Evolutionary conservation across 176 grass and related monocot species (phyloP).

Genomic region (sorghum (Sorghum bicolor)): Sorghum_bicolor_NCBIv3 NC_012877.2:54411501-54412000

Average conservation of each 20-base stretch:
- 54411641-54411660: conserved; percentile 23
- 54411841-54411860: background rate
- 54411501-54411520: conserved; percentile 27
- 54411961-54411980: background rate
- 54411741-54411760: conserved; percentile 19
- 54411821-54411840: conserved; percentile 36
- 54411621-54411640: conserved; percentile 39
- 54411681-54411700: conserved; percentile 36
- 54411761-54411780: conserved; percentile 32
- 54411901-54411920: conserved; percentile 34
- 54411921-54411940: background rate
- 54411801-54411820: conserved; percentile 32
- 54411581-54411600: conserved; percentile 23
- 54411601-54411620: background rate
- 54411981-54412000: background rate
- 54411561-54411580: conserved; percentile 17
- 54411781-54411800: conserved; percentile 30
- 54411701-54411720: conserved; percentile 10
- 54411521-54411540: conserved; percentile 32
- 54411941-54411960: background rate
- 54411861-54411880: conserved; percentile 42
- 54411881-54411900: conserved; percentile 33
- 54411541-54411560: conserved; percentile 24
- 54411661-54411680: background rate
- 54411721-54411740: conserved; percentile 10